Evolutionary conservation across 2,329 filamentous ascomycete species (phyloP).

Genomic region (Fusarium acutatum): DNA sequence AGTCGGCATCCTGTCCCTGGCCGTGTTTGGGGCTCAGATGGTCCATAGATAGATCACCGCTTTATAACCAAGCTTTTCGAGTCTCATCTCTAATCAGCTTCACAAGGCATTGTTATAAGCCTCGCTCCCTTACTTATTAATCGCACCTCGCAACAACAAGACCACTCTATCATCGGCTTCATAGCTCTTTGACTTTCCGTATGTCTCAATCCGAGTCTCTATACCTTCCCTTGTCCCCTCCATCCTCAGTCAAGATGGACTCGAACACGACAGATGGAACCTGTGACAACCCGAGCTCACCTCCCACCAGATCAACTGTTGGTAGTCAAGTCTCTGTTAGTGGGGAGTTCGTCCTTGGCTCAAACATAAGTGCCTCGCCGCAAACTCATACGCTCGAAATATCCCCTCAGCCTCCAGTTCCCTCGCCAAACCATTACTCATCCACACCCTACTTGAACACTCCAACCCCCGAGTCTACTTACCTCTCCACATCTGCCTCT

Average conservation of each 20-base stretch:
- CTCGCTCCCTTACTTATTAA: constrained; percentile 25
- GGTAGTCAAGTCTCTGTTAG: constrained; percentile 34
- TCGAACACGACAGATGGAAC: constrained; percentile 39
- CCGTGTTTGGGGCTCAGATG: constrained; percentile 43
- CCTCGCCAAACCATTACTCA: constrained; percentile 38
- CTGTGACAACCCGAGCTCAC: constrained; percentile 42
- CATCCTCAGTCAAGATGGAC: constrained; percentile 44
- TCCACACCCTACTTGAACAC: constrained; percentile 36
- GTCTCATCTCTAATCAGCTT: constrained; percentile 33
- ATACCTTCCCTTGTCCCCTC: constrained; percentile 41
- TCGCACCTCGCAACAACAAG: constrained; percentile 32
- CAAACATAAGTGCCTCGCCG: constrained; percentile 37
- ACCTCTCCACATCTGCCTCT: constrained; percentile 37
- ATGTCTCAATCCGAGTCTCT: constrained; percentile 44
- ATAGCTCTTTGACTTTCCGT: constrained; percentile 37
- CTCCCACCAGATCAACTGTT: constrained; percentile 38
- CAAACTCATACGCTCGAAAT: constrained; percentile 31
- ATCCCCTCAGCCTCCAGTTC: constrained; percentile 32
- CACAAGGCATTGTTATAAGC: constrained; percentile 36
- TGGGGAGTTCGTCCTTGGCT: constrained; percentile 30
- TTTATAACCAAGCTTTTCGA: constrained; percentile 35
- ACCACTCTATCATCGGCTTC: constrained; percentile 29
- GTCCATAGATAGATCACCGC: constrained; percentile 44
- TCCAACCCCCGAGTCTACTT: constrained; percentile 35
- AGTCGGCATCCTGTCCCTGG: constrained; percentile 43